These are phyloP conservation scores for Penicillium sp. DNA, from an alignment of 2,329 filamentous ascomycete genomes.

Conservation along the genomic window DNA sequence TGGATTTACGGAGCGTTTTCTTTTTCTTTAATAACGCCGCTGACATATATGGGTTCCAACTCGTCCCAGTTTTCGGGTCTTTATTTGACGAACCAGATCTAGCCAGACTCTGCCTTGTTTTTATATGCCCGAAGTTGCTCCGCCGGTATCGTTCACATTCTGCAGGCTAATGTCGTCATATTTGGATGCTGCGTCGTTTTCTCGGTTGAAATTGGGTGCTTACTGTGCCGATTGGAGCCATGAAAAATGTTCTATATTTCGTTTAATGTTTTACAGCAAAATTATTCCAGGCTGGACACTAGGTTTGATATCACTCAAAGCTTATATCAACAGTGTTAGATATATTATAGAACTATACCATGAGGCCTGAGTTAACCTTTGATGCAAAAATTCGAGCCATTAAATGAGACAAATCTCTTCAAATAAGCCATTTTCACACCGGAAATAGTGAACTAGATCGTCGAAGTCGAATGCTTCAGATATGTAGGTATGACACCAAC, in stretches of 20 bases:
- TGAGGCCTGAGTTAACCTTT: neutral
- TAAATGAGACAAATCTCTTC: neutral
- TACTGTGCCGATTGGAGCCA: neutral
- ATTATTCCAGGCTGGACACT: neutral
- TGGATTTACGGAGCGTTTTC: neutral
- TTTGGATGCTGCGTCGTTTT: neutral
- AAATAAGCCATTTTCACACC: neutral
- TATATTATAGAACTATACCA: neutral
- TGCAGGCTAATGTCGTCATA: neutral
- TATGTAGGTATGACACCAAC: too few species aligned
- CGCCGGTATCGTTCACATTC: neutral
- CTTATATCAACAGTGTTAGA: neutral
- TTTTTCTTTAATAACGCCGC: neutral
- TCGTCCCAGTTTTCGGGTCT: neutral
- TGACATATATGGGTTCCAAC: neutral
- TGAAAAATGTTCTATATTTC: neutral
- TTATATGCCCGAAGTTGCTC: neutral
- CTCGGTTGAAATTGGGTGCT: neutral
- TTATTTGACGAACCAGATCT: neutral
- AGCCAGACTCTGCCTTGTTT: slow-evolving; percentile 1
- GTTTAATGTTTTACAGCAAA: neutral
- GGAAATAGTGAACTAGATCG: neutral
- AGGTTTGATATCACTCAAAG: neutral
- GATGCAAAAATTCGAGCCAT: too few species aligned
- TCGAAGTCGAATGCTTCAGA: too few species aligned